Base-by-base conservation (phyloP, 176 grass and related monocot species). In the Phragmites australis region DNA sequence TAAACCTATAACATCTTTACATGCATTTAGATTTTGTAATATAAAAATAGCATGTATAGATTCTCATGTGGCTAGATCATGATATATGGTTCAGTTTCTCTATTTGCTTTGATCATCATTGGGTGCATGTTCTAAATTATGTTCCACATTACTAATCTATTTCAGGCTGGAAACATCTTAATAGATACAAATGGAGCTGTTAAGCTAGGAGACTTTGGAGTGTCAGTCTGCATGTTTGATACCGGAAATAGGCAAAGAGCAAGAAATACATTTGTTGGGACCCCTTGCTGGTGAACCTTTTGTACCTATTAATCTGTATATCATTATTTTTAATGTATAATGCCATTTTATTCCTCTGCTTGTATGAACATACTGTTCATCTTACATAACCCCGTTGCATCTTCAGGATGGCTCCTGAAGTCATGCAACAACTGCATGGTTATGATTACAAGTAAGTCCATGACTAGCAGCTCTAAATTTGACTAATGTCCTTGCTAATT, bases 361-460 rank as follows among this genome's bases (percentile, higher is more conserved):
- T 75, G n/a, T 66, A 58, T 53, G n/a, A 34, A 82, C 65, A 58
- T 76, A 76, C n/a, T 85, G 46, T 31, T 75, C 78, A 45, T 59
- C 74, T 72, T 84, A 63, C 62, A 45, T 87, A 61, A 81, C 60
- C 62, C 29, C 42, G n/a, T 61, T 86, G 27, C 9, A 57, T 77
- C 57, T 82, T 59, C 83, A 97, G 94, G 94, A 99, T 99, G 96
- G 96, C 96, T 83, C 96, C 96, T 68, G 96, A 99, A 91, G 96
- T 99, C 68, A 99, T 99, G 96, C 96, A 99, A 74, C 96, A 99
- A 85, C 69, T 95, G 66, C 96, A 99, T 82, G 96, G 96, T 77
- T 99, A 99, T 82, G 96, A 99, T 84, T 99, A 95, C 84, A 99
- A 99, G 93, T 94, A 85, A 81, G 89, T 89, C 22, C 67, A 67